Evolutionary conservation across 495 filamentous ascomycete genomes (phyloP), one percentile per base, ranked within the genome.

Genomic region (Parachaetomium inaequale): DNA sequence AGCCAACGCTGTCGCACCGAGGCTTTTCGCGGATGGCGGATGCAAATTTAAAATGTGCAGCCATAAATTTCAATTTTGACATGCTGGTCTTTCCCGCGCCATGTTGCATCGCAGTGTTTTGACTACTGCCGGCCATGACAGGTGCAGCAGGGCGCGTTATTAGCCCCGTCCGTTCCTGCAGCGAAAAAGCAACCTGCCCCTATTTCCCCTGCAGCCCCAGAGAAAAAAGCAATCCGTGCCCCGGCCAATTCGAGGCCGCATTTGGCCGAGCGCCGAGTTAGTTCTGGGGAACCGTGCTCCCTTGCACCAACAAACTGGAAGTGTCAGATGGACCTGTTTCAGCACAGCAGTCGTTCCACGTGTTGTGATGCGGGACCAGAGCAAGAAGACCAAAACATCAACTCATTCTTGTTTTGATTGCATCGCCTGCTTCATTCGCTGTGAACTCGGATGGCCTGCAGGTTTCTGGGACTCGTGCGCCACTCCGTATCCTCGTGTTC

Each of bases 101-200:
- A 40, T 40, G 36, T 40, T 49, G 25, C 25, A 49, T 49, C 25
- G 46, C 46, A 21, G 12, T 54, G 3, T 32, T 54, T n/a, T 21
- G 51, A 36, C 49, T n/a, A 52, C 49, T 52, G 49, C 49, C 25
- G 49, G 49, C 29, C 6, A 19, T 6, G 14, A 19, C 28, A n/a
- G 12, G 28, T 38, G 32, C 23, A 23, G 34, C 36, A 4, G 34
- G 7, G 34, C 11, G 23, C 36, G 6, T 31, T 5, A 36, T 42
- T 42, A 43, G 54, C 43, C 17, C 4, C 4, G 56, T 8, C 6
- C 28, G 28, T 47, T 49, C 56, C 42, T 58, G 56, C 42, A 58
- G 29, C 42, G 19, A n/a, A 46, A 58, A 58, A 58, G 56, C 42
- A 58, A 58, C 56, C 11, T 49, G 42, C 56, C 56, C 56, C 56